Conservation (phyloP, 768 basidiomycete species). For the Mycena metata region DNA sequence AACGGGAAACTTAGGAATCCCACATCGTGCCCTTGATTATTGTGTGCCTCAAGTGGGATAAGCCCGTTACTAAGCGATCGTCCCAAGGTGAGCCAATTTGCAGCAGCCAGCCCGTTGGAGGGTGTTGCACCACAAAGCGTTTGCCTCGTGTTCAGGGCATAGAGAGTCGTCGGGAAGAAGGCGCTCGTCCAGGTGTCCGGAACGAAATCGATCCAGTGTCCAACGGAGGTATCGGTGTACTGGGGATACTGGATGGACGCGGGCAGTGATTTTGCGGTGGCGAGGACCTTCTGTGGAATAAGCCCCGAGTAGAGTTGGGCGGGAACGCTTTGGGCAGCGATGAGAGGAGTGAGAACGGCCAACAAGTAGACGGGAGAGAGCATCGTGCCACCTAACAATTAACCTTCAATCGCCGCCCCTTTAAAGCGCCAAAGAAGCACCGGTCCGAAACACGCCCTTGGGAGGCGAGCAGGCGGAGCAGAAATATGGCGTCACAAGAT, state of each 20-base stretch:
- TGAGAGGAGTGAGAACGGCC: slow-evolving; percentile 36
- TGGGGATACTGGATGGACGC: slow-evolving; percentile 68
- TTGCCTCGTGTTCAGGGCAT: slow-evolving; percentile 69
- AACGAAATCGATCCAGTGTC: slow-evolving; percentile 65
- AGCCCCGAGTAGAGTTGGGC: slow-evolving; percentile 70
- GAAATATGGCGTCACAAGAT: slow-evolving; percentile 25
- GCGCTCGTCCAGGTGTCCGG: slow-evolving; percentile 78
- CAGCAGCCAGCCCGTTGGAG: slow-evolving; percentile 53
- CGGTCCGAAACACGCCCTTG: slow-evolving; percentile 42
- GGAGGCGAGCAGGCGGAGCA: neutral
- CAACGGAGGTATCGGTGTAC: slow-evolving; percentile 63
- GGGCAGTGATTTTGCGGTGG: slow-evolving; percentile 62
- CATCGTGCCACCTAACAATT: slow-evolving; percentile 24
- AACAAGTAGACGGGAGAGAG: slow-evolving; percentile 31
- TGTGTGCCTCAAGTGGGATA: slow-evolving; percentile 62
- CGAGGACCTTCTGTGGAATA: slow-evolving; percentile 69
- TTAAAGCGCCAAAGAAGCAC: slow-evolving; percentile 25
- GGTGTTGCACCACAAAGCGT: slow-evolving; percentile 59
- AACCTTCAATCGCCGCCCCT: slow-evolving; percentile 23
- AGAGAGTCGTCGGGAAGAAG: slow-evolving; percentile 73
- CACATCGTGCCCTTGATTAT: slow-evolving; percentile 73
- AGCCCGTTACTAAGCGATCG: slow-evolving; percentile 65
- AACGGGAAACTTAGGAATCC: slow-evolving; percentile 82
- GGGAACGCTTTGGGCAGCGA: slow-evolving; percentile 48
- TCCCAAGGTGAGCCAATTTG: slow-evolving; percentile 71